Evolutionary conservation across 345 rosid species (phyloP).

Genomic region (Kandelia obovata): DNA sequence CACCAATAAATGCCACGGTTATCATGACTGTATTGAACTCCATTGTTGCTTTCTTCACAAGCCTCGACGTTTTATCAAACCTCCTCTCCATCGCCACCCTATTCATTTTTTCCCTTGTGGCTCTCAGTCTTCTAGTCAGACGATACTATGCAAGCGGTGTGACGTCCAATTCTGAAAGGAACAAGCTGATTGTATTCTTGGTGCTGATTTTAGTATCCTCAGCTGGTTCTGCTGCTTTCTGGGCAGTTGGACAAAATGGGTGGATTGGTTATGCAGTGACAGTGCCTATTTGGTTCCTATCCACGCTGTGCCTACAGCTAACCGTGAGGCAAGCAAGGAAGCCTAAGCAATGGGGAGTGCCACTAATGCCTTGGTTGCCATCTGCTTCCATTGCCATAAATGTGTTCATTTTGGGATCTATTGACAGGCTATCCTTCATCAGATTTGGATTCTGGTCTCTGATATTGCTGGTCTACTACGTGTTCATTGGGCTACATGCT

Average conservation of each 20-base stretch:
- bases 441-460: conserved; percentile 17
- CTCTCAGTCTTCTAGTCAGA: conserved; percentile 18
- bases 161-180: conserved; percentile 14
- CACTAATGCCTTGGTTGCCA: conserved; percentile 25
- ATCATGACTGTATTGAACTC: conserved; percentile 25
- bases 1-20: conserved; percentile 19
- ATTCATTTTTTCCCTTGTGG: conserved; percentile 23
- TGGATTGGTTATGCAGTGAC: conserved; percentile 26
- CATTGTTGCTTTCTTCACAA: conserved; percentile 18
- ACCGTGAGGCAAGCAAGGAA: conserved; percentile 20
- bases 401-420: conserved; percentile 27
- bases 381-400: conserved; percentile 21
- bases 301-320: conserved; percentile 19
- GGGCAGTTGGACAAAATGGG: conserved; percentile 6
- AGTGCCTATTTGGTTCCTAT: conserved; percentile 19
- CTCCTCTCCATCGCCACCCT: conserved; percentile 27
- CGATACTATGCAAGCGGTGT: conserved; percentile 12
- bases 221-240: conserved; percentile 11
- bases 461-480: conserved; percentile 13
- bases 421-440: conserved; percentile 15
- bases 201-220: conserved; percentile 21
- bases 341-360: conserved; percentile 22
- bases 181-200: conserved; percentile 17
- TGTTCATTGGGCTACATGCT: conserved; percentile 20
- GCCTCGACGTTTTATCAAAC: conserved; percentile 21